A percentile compares a stretch with the other conserved stretches of the same genome.
Evolutionary conservation across 78 protist species (phyloP).

Genomic region (Bodo saltans): DNA sequence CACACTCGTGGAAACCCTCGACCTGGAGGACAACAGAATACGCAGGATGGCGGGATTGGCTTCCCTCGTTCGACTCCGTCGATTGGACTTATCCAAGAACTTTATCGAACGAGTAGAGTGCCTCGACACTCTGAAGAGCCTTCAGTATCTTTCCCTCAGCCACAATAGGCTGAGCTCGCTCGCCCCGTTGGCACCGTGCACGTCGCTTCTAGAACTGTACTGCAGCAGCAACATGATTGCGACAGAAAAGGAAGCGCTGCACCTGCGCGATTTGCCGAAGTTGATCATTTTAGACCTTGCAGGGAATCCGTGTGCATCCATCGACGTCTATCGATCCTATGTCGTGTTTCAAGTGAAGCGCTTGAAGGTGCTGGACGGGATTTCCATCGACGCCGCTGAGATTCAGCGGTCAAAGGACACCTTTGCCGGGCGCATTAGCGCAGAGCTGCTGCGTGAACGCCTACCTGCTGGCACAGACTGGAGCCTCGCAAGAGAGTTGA

Average conservation of each 20-base stretch:
- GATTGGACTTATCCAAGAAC: constrained; percentile 51
- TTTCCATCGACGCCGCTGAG: constrained; percentile 41
- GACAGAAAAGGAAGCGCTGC: background rate
- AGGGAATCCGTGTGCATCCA: constrained; percentile 40
- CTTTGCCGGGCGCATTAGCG: constrained; percentile 35
- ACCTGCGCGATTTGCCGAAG: constrained; percentile 33
- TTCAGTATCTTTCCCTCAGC: constrained; percentile 45
- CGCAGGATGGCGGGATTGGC: constrained; percentile 17
- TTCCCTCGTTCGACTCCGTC: background rate
- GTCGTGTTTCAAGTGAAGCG: constrained; percentile 36
- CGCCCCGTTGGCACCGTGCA: background rate
- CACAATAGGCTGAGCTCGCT: constrained; percentile 48
- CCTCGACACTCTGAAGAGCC: background rate
- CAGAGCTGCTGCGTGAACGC: constrained; percentile 38
- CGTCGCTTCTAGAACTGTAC: constrained; percentile 50
- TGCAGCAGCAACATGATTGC: constrained; percentile 42
- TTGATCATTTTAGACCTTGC: constrained; percentile 52
- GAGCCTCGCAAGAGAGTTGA: background rate
- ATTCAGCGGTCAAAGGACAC: background rate
- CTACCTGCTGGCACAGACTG: background rate
- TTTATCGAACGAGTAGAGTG: constrained; percentile 18
- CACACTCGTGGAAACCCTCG: constrained; percentile 31
- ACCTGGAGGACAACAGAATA: constrained; percentile 46
- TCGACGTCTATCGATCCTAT: constrained; percentile 29
- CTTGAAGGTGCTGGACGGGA: constrained; percentile 62